These are phyloP conservation scores for Stentor roeselii DNA, from an alignment of 73 alveolate species.

Conservation along the genomic window DNA sequence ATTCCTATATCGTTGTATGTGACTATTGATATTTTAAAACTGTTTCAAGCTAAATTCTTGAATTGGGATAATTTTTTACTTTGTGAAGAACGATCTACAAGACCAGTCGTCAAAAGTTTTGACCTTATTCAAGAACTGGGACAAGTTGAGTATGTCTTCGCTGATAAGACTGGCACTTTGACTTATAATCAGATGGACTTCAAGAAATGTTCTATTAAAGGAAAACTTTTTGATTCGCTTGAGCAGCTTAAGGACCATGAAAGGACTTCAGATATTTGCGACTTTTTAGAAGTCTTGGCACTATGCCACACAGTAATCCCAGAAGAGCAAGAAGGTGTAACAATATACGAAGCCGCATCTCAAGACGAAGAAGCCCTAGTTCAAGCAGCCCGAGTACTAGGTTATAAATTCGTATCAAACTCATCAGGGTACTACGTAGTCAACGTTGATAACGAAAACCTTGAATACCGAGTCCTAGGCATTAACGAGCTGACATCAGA, in stretches of 20 bases:
- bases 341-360: constrained; percentile 80
- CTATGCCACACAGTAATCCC: constrained; percentile 74
- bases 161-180: constrained; percentile 98
- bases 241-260: neutral
- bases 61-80: constrained; percentile 55
- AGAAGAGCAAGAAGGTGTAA: constrained; percentile 50
- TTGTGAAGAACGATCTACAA: constrained; percentile 33
- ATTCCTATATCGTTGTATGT: constrained; percentile 84
- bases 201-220: constrained; percentile 45
- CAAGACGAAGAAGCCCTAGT: constrained; percentile 96
- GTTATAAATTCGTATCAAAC: constrained; percentile 30
- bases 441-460: constrained; percentile 18
- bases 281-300: constrained; percentile 51
- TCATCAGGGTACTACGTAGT: neutral
- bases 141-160: constrained; percentile 77
- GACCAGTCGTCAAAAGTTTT: constrained; percentile 67
- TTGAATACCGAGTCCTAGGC: constrained; percentile 61
- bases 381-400: constrained; percentile 51
- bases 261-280: constrained; percentile 23
- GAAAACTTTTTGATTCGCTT: constrained; percentile 11
- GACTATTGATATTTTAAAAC: constrained; percentile 70
- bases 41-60: constrained; percentile 54
- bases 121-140: constrained; percentile 93
- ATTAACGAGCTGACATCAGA: constrained; percentile 74
- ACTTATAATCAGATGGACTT: constrained; percentile 83